Base-by-base conservation (phyloP, 1,284 basidiomycete genomes). In the Cutaneotrichosporon dermatis region DNA sequence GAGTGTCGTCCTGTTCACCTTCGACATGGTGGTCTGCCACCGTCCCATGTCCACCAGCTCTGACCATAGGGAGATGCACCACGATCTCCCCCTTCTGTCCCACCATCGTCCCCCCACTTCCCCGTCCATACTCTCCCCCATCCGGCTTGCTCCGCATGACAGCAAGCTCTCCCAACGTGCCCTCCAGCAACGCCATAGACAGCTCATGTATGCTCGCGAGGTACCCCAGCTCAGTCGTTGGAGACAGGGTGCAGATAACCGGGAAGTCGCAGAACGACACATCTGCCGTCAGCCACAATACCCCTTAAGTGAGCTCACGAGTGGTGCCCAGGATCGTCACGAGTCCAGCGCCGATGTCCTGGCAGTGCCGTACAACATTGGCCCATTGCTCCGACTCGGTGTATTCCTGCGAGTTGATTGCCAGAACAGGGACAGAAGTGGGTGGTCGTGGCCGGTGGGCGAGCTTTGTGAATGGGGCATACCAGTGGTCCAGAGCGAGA, bases 331-430 rank as follows among this genome's bases (percentile, higher is more conserved):
- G 46, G 4, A 78, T 57, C 33, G 71, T 73, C 16, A 75, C 57
- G 49, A 77, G 54, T 8, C 53, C 65, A 3, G 69, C 75, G 8
- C 65, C 48, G 2, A 66, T 54, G 15, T 73, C 74, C 48, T 76
- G 74, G 6, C 86, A 79, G 34, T 86, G 73, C 33, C 80, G 78
- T 64, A 80, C 64, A 53, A 89, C 73, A 16, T 82, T 78, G n/a
- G 78, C 71, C 69, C 88, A 89, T 69, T 90, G 87, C 48, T 82
- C 81, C 88, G 88, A 89, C 6, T 88, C 77, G 2, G 88, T 88
- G 67, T 89, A 90, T 0, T 75, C 79, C 67, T 88, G 84, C 37
- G 87, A 87, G 69, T 88, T 89, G 67, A 90, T 83, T 8, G 89
- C 83, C 68, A 79, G 85, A 66, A 67, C 75, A 68, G 46, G 83